Evolutionary conservation across 768 basidiomycete genomes (phyloP), one percentile per base, ranked within the genome.

Genomic region (Lyophyllum semitale): DNA sequence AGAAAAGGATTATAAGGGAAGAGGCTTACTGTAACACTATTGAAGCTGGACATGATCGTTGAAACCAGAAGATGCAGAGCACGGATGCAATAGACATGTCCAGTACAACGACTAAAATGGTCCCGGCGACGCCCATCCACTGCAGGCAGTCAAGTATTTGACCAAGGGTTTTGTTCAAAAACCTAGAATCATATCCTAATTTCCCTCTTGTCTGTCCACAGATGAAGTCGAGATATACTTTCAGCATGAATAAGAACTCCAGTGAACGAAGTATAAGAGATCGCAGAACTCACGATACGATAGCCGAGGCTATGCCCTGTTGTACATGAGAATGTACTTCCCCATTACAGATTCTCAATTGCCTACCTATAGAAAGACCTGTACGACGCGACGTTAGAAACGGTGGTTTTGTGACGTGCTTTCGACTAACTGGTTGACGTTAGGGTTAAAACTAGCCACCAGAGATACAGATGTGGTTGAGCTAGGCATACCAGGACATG

Each of bases 41-140:
- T 62, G 15, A 53, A 13, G 5, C 48, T 56, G 7, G 58, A 59
- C 46, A 62, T 30, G 17, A 59, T 18, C 12, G 54, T 56, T 6
- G 57, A 55, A 15, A 51, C 57, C n/a, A 62, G 54, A 17, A 62
- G 15, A 53, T 22, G 26, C 57, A 62, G 25, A 62, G 55, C 18
- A 62, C 54, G 3, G 37, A 50, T 0, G 60, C 60, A 15, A 62
- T 62, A 6, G 54, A 40, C 3, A 23, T 26, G 41, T 62, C 60
- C 5, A 62, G 35, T 5, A 54, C 29, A 12, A 62, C 54, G 22
- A 55, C 40, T 12, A 59, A 27, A 18, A 54, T 42, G 1, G 59
- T 60, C 15, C 62, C 57, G 18, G 62, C 55, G 1, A 63, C 53
- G 18, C 48, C 62, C 22, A 63, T 13, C 32, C 55, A 46, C 59